Evolutionary conservation across 768 basidiomycete species (phyloP).

Genomic region (Pholiota molesta): DNA sequence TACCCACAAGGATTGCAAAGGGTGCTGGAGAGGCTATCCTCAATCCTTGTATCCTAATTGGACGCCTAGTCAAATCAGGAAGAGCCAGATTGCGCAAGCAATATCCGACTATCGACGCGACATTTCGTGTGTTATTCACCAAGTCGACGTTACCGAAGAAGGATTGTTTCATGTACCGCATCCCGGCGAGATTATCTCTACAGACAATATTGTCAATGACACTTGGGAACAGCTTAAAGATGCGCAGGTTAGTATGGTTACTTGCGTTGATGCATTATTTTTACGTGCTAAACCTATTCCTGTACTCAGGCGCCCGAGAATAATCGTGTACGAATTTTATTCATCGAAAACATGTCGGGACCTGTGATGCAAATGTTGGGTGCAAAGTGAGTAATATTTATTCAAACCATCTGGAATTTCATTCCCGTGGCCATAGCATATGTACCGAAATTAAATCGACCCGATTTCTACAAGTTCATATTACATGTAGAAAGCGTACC

Average conservation of each 20-base stretch:
- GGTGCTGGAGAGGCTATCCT: constrained; percentile 45
- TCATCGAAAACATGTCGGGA: constrained; percentile 55
- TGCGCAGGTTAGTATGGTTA: constrained; percentile 33
- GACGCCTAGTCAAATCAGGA: constrained; percentile 46
- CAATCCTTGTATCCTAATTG: constrained; percentile 56
- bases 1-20: constrained; percentile 36
- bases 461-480: no score
- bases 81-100: constrained; percentile 40
- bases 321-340: constrained; percentile 50
- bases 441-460: no score
- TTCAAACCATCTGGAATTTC: neutral
- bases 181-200: constrained; percentile 25
- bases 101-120: constrained; percentile 33
- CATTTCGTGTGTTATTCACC: constrained; percentile 34
- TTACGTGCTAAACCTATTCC: neutral
- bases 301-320: constrained; percentile 33
- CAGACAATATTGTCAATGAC: constrained; percentile 26
- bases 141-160: constrained; percentile 41
- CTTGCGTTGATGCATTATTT: neutral
- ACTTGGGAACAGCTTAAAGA: constrained; percentile 43
- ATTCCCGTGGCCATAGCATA: no score
- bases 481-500: no score
- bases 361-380: constrained; percentile 65
- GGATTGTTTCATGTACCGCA: constrained; percentile 38
- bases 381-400: constrained; percentile 40